A percentile compares a stretch with the other conserved stretches of the same genome.
Evolutionary conservation across 164 flowering plant species (phyloP).

Genomic region (Magnolia sinica): DNA sequence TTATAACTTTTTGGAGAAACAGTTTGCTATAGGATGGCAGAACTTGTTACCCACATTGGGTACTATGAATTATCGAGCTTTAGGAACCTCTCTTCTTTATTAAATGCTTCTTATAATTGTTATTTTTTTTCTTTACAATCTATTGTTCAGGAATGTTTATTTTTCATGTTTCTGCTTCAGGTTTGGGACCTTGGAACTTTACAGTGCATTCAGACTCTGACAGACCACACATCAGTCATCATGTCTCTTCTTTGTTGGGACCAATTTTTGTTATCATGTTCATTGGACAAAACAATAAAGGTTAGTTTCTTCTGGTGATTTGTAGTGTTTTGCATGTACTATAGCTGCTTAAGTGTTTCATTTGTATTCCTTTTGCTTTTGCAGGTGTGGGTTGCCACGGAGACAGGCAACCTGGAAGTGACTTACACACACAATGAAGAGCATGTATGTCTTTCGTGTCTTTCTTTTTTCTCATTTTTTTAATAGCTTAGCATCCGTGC

Average conservation of each 20-base stretch:
- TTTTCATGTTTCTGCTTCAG: conserved; percentile 28
- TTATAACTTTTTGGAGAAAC: background rate
- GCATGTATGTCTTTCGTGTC: conserved; percentile 45
- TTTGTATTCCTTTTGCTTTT: conserved; percentile 12
- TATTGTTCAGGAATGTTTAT: background rate
- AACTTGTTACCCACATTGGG: background rate
- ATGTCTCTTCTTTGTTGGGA: conserved; percentile 98
- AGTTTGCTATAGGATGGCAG: background rate
- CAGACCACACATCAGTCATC: conserved; percentile 75
- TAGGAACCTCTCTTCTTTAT: background rate
- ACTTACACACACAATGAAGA: conserved; percentile 87
- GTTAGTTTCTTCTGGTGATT: conserved; percentile 19
- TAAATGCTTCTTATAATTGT: background rate
- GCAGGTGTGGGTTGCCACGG: conserved; percentile 88
- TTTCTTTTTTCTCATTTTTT: background rate
- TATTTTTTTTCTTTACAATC: background rate
- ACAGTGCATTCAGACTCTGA: conserved; percentile 76
- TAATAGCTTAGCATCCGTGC: too few species aligned
- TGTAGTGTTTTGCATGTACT: background rate
- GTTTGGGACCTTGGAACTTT: conserved; percentile 78
- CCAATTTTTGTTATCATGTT: conserved; percentile 80
- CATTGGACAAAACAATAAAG: conserved; percentile 87
- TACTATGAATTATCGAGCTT: background rate
- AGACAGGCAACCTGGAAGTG: conserved; percentile 79
- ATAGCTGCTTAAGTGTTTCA: background rate